These are phyloP conservation scores for Microcera coccophila DNA, from an alignment of 2,329 filamentous ascomycete species.

Conservation along the genomic window DNA sequence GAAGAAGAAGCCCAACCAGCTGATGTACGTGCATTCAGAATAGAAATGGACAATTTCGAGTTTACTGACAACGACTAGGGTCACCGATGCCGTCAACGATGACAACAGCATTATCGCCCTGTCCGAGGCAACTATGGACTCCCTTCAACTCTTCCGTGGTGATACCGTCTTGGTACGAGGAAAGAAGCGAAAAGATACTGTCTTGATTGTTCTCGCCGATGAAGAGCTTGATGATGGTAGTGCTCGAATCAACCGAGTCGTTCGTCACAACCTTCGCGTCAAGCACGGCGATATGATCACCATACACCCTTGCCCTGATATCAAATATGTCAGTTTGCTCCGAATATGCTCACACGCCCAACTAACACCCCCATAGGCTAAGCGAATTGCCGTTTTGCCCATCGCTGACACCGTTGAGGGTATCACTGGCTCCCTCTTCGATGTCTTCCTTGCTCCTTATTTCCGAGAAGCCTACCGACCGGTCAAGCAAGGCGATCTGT, in stretches of 20 bases:
- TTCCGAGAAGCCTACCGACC: conserved; percentile 99
- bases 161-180: conserved; percentile 97
- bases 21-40: conserved; percentile 65
- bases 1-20: conserved; percentile 99
- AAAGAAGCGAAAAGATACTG: conserved; percentile 99
- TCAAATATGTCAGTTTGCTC: conserved; percentile 88
- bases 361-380: conserved; percentile 60
- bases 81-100: conserved; percentile 97
- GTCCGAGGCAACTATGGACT: conserved; percentile 98
- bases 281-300: conserved; percentile 98
- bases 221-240: conserved; percentile 97
- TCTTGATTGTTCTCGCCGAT: conserved; percentile 93
- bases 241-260: conserved; percentile 95
- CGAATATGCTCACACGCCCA: not conserved
- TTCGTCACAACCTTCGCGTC: conserved; percentile 95
- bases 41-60: conserved; percentile 1
- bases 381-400: conserved; percentile 95
- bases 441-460: conserved; percentile 98
- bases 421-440: conserved; percentile 94
- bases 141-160: conserved; percentile 94
- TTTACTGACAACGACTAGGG: conserved; percentile 52
- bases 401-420: conserved; percentile 98
- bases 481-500: conserved; percentile 93
- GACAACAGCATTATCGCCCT: conserved; percentile 99
- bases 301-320: conserved; percentile 95